Evolutionary conservation across 306 rosid genomes (phyloP).

Genomic region (Albizia julibrissin): DNA sequence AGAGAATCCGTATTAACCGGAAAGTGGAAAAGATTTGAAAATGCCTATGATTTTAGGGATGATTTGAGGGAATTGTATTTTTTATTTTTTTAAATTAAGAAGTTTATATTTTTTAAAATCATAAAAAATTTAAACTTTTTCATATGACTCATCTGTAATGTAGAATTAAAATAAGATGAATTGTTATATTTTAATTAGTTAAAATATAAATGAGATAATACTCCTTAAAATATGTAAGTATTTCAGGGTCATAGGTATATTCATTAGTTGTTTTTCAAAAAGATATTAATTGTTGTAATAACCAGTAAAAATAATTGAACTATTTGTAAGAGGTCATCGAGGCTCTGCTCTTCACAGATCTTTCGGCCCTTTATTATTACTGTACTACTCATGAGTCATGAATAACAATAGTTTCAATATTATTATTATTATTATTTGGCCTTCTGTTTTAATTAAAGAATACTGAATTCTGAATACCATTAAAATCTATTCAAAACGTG

Average conservation of each 20-base stretch:
- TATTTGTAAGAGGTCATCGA: neutral
- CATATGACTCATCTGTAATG: fast-evolving
- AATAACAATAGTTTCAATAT: neutral
- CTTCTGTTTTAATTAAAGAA: neutral
- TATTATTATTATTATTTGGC: too few relatives aligned
- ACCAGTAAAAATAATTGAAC: neutral
- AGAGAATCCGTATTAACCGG: neutral
- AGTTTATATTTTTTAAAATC: too few relatives aligned
- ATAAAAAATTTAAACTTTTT: too few relatives aligned
- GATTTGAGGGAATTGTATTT: too few relatives aligned
- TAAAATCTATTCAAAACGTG: neutral
- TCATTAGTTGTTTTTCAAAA: neutral
- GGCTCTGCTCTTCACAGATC: neutral
- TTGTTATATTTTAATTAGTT: too few relatives aligned
- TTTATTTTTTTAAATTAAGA: too few relatives aligned
- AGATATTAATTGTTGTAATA: neutral
- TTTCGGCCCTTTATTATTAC: neutral
- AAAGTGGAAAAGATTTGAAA: neutral
- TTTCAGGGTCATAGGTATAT: too few relatives aligned
- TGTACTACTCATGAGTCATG: neutral
- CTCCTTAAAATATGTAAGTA: too few relatives aligned
- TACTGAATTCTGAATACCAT: neutral
- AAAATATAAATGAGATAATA: too few relatives aligned
- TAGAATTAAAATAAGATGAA: too few relatives aligned
- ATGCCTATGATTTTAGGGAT: too few relatives aligned